These are phyloP conservation scores for Apiotrichum laibachii DNA, from an alignment of 1,284 basidiomycete genomes.

Conservation along the genomic window DNA sequence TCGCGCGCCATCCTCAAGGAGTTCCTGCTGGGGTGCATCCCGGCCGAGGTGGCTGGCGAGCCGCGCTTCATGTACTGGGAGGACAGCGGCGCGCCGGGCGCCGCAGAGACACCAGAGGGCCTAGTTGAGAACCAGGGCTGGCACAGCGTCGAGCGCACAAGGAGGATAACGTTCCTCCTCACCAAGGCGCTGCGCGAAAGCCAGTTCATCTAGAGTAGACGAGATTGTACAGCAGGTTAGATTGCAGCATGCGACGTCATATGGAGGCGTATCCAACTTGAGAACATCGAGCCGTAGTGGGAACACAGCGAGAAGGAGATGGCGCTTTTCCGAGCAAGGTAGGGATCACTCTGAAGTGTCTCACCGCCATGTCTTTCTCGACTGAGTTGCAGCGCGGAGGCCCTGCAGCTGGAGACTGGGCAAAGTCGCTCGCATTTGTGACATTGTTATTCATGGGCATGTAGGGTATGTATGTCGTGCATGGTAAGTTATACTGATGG, in stretches of 20 bases:
- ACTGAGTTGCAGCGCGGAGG: no score
- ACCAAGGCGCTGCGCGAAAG: conserved; percentile 19
- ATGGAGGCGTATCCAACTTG: no score
- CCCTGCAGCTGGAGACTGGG: no score
- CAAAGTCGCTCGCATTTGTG: no score
- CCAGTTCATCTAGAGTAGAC: conserved; percentile 11
- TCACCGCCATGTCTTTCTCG: no score
- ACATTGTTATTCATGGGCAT: background rate
- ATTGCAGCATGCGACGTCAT: no score
- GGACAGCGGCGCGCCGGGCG: conserved; percentile 25
- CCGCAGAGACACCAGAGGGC: conserved; percentile 15
- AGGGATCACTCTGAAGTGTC: no score
- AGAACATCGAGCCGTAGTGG: no score
- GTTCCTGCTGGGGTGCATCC: conserved; percentile 39
- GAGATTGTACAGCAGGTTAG: background rate
- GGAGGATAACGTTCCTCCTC: conserved; percentile 13
- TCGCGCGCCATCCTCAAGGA: conserved; percentile 21
- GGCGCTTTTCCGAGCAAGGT: no score
- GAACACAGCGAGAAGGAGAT: no score
- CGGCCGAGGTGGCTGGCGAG: conserved; percentile 27
- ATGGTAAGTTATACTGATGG: background rate
- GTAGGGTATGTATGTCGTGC: background rate
- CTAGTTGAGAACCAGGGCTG: background rate
- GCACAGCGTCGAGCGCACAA: conserved; percentile 4
- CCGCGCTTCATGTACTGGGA: conserved; percentile 21